A percentile compares a stretch with the other conserved stretches of the same genome.
phyloP scores from a whole-genome alignment of 1,284 basidiomycete genomes.

The Pyrrhoderma lamaoense region DNA sequence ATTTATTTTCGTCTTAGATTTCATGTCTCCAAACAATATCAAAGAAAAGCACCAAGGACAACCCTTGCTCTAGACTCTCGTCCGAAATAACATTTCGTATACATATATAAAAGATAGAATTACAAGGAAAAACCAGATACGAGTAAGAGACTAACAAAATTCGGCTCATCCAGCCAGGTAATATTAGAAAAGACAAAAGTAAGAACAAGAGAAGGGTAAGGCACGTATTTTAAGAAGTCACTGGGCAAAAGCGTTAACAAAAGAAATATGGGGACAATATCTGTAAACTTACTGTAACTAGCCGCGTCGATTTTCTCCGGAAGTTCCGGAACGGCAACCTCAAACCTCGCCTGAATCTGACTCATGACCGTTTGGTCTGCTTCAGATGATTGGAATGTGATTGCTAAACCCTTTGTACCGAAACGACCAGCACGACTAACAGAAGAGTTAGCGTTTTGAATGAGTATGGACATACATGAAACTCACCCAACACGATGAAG shows the following conservation, averaged over 20 bases:
- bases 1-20: too few species aligned
- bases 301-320: conserved; percentile 90
- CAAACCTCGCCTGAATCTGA: conserved; percentile 86
- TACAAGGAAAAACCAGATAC: too few species aligned
- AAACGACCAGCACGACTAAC: conserved; percentile 93
- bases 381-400: conserved; percentile 92
- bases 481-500: conserved; percentile 92
- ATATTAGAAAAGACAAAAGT: not conserved
- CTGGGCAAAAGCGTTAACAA: conserved; percentile 21
- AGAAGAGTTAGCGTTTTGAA: not conserved
- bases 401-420: conserved; percentile 98
- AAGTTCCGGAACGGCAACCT: conserved; percentile 87
- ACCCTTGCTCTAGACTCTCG: too few species aligned
- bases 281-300: conserved; percentile 64
- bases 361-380: conserved; percentile 91
- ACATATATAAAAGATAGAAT: too few species aligned
- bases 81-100: too few species aligned
- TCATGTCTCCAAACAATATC: too few species aligned
- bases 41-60: too few species aligned
- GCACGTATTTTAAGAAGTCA: conserved; percentile 32
- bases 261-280: conserved; percentile 5
- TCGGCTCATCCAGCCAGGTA: too few species aligned
- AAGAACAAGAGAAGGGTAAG: conserved; percentile 9
- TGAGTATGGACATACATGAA: not conserved
- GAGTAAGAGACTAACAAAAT: too few species aligned